Percentiles rank a stretch among this genome's conserved stretches.
phyloP scores from a whole-genome alignment of 495 filamentous ascomycete species.

The Melanomma pulvis-pyrius region DNA sequence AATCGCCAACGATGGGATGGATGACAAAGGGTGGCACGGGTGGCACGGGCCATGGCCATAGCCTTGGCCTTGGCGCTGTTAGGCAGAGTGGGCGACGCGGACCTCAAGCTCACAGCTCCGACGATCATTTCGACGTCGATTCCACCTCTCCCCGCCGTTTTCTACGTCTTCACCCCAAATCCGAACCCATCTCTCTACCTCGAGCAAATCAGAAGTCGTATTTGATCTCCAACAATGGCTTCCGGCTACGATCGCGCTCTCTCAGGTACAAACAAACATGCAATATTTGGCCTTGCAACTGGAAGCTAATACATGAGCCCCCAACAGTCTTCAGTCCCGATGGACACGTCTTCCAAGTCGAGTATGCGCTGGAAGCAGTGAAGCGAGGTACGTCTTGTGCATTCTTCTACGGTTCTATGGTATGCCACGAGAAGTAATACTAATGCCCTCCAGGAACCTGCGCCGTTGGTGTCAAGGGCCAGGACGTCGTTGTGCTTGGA shows the following conservation, averaged over 20 bases:
- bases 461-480: slow-evolving; percentile 95
- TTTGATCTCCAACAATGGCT: slow-evolving; percentile 38
- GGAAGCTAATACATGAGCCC: slow-evolving; percentile 20
- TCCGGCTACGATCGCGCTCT: slow-evolving; percentile 50
- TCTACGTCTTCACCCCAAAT: neutral
- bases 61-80: too few relatives aligned
- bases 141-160: slow-evolving; percentile 1
- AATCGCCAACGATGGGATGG: neutral
- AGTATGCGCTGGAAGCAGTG: slow-evolving; percentile 98
- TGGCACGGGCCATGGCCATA: slow-evolving; percentile 27
- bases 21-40: slow-evolving; percentile 7
- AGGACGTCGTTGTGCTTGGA: slow-evolving; percentile 89
- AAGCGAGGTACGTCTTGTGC: slow-evolving; percentile 74
- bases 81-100: slow-evolving; percentile 36
- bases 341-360: slow-evolving; percentile 99
- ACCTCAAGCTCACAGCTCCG: slow-evolving; percentile 41
- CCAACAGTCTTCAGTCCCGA: slow-evolving; percentile 71
- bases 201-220: neutral
- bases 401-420: neutral
- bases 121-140: neutral
- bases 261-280: slow-evolving; percentile 41
- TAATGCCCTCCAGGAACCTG: slow-evolving; percentile 73
- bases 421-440: neutral
- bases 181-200: neutral
- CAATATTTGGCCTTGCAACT: neutral